Conservation (phyloP, 2,329 filamentous ascomycete species). For the Cadophora sp. region DNA sequence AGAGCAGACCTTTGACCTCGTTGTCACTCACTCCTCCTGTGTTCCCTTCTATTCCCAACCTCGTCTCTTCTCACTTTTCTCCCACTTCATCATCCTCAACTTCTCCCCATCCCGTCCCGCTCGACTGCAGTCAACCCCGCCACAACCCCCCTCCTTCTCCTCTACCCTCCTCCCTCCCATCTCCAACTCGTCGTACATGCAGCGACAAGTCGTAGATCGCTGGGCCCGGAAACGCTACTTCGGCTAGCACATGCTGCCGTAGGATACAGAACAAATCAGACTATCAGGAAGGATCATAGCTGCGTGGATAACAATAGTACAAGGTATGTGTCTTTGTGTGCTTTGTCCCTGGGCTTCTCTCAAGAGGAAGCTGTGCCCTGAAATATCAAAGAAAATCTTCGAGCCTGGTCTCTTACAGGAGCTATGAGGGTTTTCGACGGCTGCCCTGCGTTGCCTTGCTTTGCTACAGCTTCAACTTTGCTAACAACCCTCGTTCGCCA, state of each 20-base stretch:
- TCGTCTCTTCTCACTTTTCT: not conserved
- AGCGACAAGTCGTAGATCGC: constrained; percentile 57
- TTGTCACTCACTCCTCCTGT: not conserved
- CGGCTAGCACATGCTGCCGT: constrained; percentile 46
- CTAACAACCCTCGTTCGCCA: not conserved
- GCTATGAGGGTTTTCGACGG: not conserved
- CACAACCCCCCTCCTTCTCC: constrained; percentile 10
- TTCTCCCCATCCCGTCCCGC: constrained; percentile 4
- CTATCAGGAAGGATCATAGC: not conserved
- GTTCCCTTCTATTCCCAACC: too few relatives aligned
- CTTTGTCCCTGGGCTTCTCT: not conserved
- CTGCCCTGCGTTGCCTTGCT: not conserved
- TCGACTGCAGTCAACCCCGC: constrained; percentile 12
- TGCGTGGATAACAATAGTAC: not conserved
- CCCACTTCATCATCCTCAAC: not conserved
- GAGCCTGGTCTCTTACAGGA: not conserved
- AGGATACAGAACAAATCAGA: constrained; percentile 28
- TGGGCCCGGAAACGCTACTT: constrained; percentile 55
- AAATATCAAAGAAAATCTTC: too few relatives aligned
- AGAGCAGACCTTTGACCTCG: not conserved
- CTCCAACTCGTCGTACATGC: constrained; percentile 53
- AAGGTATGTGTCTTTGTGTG: constrained; percentile 13
- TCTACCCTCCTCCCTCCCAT: not conserved
- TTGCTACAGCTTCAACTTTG: not conserved
- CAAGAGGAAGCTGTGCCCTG: not conserved